Base-by-base conservation (phyloP, 345 rosid species). In the Linum lewisii region DNA sequence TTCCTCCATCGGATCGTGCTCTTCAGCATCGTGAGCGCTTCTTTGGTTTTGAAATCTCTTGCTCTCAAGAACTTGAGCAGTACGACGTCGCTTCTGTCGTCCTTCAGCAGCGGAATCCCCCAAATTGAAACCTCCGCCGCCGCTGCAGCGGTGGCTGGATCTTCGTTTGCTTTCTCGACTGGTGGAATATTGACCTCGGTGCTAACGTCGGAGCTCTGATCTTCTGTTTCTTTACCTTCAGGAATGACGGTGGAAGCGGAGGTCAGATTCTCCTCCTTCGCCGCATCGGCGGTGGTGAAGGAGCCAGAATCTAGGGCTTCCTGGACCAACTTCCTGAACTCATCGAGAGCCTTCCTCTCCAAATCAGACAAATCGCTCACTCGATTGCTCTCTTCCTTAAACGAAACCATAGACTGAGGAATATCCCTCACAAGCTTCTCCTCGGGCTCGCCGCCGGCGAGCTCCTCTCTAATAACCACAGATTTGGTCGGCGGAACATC, bases 301-400 rank as follows among this genome's bases (percentile, higher is more conserved):
- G 77, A 67, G 79, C 69, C 75, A 59, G 70, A 77, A 57, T 72
- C 73, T 13, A 84, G 57, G 32, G 88, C 88, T 34, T 84, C 82
- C 5, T 78, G 86, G 21, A 86, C 75, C 11, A 84, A 74, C n/a
- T 67, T 70, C 47, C 75, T 84, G n/a, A 86, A 63, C 52, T 86
- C 95, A 1, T 84, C 84, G 2, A 80, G 75, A 7, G 86, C 83
- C 67, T 79, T 86, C 68, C 68, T 80, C 55, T 86, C 74, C 9
- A 73, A 7, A 24, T 82, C 81, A 4, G 88, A 82, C 54, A 83
- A 72, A 55, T 82, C 86, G 2, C 70, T 70, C 36, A 78, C 88
- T 29, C 76, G 68, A 66, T 87, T 80, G 57, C 81, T 77, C 76
- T 87, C 88, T 66, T 87, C 90, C 78, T 84, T 82, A 63, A 84